phyloP scores from a whole-genome alignment of 176 grass and related monocot species.

The Musa beccarii region DNA sequence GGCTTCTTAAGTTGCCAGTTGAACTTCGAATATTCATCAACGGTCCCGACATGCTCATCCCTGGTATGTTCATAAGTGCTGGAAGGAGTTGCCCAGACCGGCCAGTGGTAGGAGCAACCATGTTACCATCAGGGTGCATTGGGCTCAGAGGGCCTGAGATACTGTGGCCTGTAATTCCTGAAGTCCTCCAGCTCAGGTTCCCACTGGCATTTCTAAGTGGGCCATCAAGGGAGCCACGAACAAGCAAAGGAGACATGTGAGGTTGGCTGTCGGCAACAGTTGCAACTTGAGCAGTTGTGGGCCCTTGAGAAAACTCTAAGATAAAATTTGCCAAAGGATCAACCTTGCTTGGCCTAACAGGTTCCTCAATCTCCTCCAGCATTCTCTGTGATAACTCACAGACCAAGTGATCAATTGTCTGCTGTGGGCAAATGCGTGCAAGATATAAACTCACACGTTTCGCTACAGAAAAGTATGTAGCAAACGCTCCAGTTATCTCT shows the following conservation, averaged over 20 bases:
- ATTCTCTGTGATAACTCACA: conserved; percentile 86
- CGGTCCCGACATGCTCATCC: conserved; percentile 62
- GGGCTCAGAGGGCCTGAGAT: conserved; percentile 93
- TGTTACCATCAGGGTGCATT: conserved; percentile 69
- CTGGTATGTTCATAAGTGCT: conserved; percentile 84
- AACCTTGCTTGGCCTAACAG: conserved; percentile 44
- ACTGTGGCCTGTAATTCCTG: conserved; percentile 67
- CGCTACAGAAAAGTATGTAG: conserved; percentile 82
- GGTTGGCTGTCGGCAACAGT: conserved; percentile 61
- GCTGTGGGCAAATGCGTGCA: conserved; percentile 83
- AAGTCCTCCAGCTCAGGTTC: conserved; percentile 85
- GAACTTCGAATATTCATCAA: conserved; percentile 85
- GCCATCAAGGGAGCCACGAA: conserved; percentile 88
- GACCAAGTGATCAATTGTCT: conserved; percentile 85
- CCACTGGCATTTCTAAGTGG: conserved; percentile 69
- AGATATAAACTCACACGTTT: conserved; percentile 94
- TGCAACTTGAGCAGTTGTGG: conserved; percentile 41
- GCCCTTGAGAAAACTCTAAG: conserved; percentile 81
- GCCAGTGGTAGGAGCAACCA: conserved; percentile 63
- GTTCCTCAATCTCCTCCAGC: conserved; percentile 75
- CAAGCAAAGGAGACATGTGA: conserved; percentile 92
- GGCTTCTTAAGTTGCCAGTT: conserved; percentile 82
- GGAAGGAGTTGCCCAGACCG: conserved; percentile 94
- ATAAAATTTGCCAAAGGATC: conserved; percentile 66
- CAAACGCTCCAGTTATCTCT: conserved; percentile 88